Base-by-base conservation (phyloP, 805 yeast species). In the Kuraishia cidri region DNA sequence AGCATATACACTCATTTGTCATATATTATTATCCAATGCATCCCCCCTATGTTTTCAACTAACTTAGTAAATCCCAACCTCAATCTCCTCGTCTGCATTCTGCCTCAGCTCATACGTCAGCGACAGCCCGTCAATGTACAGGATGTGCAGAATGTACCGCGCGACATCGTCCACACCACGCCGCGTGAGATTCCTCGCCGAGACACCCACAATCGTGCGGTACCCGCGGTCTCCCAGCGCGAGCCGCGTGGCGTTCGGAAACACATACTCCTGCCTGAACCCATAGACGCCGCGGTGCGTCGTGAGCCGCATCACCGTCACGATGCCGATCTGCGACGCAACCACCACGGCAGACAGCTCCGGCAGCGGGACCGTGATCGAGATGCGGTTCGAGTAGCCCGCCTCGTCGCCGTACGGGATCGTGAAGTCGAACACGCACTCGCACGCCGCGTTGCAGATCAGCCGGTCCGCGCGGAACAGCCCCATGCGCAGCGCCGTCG, bases 401-500 rank as follows among this genome's bases (percentile, higher is more conserved):
- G 45, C 44, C 14, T 62, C 69, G 10, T 62, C 67, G 33, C 51
- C 53, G 17, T 46, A 45, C 6, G 69, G 63, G 15, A 34, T 42
- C 33, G 46, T 44, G 39, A 61, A 45, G 12, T 58, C 57, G 42
- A 69, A 72, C 2, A 71, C 45, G 15, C 58, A 47, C 4, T 60
- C 49, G 1, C 73, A 64, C 1, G 72, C 60, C 4, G 72, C 61
- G 40, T 60, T 65, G 44, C 77, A 71, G 23, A 66, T 57, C 15
- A 75, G 51, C 8, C 62, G 56, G 31, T 66, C 65, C 1, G 57
- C 56, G 17, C 65, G 52, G 40, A 70, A 66, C 17, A 75, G 45
- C 0, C 69, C 76, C 10, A 68, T 39, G 27, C 57, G 54, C 18
- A 54, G 42, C 4, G 62, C 58, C 0, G 79, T 69, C 0, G 79